These are phyloP conservation scores for Cicer arietinum DNA, from an alignment of 306 rosid genomes.

Conservation along the genomic window DNA sequence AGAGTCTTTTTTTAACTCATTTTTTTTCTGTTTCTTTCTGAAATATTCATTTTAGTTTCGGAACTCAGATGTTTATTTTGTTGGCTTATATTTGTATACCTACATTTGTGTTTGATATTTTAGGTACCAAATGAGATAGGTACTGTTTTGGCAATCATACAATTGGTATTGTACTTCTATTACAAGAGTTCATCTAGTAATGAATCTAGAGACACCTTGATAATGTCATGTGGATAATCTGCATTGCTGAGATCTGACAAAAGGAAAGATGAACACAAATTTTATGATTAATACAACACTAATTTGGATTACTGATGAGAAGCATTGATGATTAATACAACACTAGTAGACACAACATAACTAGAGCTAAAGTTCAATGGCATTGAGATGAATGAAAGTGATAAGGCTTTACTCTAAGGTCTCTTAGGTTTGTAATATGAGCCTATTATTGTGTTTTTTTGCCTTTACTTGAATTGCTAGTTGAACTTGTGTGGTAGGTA, in stretches of 20 bases:
- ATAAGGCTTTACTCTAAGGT: no score
- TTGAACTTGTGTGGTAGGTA: no score
- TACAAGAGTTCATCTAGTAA: conserved; percentile 47
- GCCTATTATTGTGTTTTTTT: no score
- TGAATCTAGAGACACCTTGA: conserved; percentile 66
- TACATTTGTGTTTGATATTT: not conserved
- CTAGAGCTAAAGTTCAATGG: no score
- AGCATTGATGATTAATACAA: no score
- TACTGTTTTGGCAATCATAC: conserved; percentile 72
- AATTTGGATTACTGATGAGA: not conserved
- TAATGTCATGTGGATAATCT: conserved; percentile 39
- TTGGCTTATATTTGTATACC: not conserved
- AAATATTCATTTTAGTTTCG: not conserved
- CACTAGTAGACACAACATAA: no score
- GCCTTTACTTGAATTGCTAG: no score
- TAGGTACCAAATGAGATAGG: conserved; percentile 45
- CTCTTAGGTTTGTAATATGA: no score
- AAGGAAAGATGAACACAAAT: no score
- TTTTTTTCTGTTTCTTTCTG: conserved; percentile 1
- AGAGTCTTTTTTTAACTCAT: conserved; percentile 44
- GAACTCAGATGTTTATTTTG: conserved; percentile 14
- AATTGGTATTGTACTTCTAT: conserved; percentile 67
- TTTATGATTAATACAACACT: no score
- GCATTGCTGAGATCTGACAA: no score
- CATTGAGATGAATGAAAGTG: no score